Evolutionary conservation across 176 grass and related monocot genomes (phyloP), one percentile per base, ranked within the genome.

Genomic region (Tillandsia leiboldiana): DNA sequence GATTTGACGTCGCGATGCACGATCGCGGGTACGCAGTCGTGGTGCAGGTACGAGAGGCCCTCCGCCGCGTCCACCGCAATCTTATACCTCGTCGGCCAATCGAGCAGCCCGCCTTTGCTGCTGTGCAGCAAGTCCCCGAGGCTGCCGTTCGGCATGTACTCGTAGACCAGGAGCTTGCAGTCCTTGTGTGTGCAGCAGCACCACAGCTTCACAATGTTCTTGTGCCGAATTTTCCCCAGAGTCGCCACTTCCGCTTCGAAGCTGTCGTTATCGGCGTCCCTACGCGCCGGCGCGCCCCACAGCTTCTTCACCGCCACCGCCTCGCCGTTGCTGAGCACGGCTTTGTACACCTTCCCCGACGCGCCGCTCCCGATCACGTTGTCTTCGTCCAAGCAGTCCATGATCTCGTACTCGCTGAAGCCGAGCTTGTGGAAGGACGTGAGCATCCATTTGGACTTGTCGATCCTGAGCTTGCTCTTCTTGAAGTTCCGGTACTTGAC

Each of bases 381-480:
- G 70, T 69, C 76, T 48, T 92, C 89, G 17, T 79, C 70, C 0
- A 92, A 79, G 67, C 82, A 72, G 13, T 80, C 76, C 63, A 85
- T 58, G 2, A 92, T 81, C 26, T 83, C 89, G 13, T 72, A 26
- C 65, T 92, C 85, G 1, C 12, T 80, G 68, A 92, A 88, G 1
- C 78, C 82, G 24, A 92, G 54, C 68, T 27, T 92, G 64, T 92
- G 82, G 71, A 85, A 92, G 18, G 89, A 85, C 28, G 89, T 86
- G 47, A 92, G 67, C 12, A 63, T 83, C 85, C 85, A 92, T 1
- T 51, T 63, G 5, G 64, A 51, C 3, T 73, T 79, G 3, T 77
- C 87, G 5, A 12, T 49, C 1, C n/a, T 11, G 8, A 17, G 12
- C 10, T 80, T 64, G 0, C 15, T 22, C 47, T 23, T 74, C 79